Evolutionary conservation across 2,329 filamentous ascomycete genomes (phyloP).

Genomic region (Fusarium begoniae): DNA sequence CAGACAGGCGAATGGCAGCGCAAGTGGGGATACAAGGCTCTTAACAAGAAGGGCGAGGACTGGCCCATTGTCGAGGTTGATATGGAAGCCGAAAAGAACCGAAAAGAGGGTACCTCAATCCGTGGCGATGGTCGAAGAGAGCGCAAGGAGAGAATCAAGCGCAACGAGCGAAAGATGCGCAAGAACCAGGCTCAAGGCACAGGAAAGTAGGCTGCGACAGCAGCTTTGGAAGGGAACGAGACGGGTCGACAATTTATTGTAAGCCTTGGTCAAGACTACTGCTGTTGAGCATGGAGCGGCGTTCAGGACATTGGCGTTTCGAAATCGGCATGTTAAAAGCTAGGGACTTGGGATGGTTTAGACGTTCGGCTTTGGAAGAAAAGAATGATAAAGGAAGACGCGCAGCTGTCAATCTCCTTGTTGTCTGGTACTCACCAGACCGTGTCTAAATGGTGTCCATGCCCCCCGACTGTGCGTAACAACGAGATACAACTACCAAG

Average conservation of each 20-base stretch:
- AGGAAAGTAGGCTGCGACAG: slow-evolving; percentile 32
- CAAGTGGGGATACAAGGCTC: slow-evolving; percentile 94
- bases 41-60: slow-evolving; percentile 85
- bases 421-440: slow-evolving; percentile 28
- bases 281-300: slow-evolving; percentile 40
- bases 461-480: slow-evolving; percentile 24
- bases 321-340: slow-evolving; percentile 41
- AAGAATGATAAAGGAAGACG: slow-evolving; percentile 31
- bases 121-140: slow-evolving; percentile 70
- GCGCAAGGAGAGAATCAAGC: slow-evolving; percentile 73
- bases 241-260: slow-evolving; percentile 3
- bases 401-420: slow-evolving; percentile 26
- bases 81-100: slow-evolving; percentile 72
- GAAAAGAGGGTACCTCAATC: slow-evolving; percentile 69
- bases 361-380: slow-evolving; percentile 27
- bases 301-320: slow-evolving; percentile 45
- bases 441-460: slow-evolving; percentile 31
- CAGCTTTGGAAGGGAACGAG: background rate
- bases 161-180: slow-evolving; percentile 75
- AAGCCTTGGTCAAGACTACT: slow-evolving; percentile 15
- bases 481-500: background rate
- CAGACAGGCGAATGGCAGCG: slow-evolving; percentile 86
- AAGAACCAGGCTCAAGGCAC: slow-evolving; percentile 64
- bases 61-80: slow-evolving; percentile 91
- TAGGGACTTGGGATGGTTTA: slow-evolving; percentile 25